Evolutionary conservation across 352 stramenopile genomes (phyloP), one percentile per base, ranked within the genome.

Genomic region (Globisporangium recalcitrans): DNA sequence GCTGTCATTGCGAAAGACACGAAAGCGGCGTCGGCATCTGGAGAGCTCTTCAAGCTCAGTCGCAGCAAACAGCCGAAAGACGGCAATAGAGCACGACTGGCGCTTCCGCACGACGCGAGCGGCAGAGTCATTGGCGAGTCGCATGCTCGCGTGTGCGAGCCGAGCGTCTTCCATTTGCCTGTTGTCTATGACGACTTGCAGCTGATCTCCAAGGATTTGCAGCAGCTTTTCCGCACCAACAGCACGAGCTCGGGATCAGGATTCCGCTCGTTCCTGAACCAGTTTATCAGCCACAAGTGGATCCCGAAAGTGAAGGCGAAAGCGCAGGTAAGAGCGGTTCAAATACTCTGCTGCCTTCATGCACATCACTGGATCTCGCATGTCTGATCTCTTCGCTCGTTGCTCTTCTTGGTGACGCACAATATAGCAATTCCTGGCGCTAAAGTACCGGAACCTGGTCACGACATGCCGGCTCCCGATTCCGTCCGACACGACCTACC

Each of bases 151-250:
- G 80, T 91, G 29, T 93, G 85, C 38, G 81, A 90, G 21, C 69
- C 79, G 0, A 92, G 81, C 42, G 73, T 91, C 16, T 94, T 91
- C 48, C 82, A 91, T 46, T 67, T 94, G 21, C 80, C 82, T 1
- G 71, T 87, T 2, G 82, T 90, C 5, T 90, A 91, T 63, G 69
- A 87, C 31, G 85, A 92, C 49, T 36, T 94, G 38, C 69, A 88
- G 51, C 60, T 73, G 22, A 83, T 91, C 27, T 67, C 76, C 4
- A 84, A 77, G 38, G 78, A 90, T 31, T 49, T 93, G 34, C 68
- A 87, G 56, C 73, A 84, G 46, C 75, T 87, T 11, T 73, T 78
- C 51, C 60, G 48, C 10, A 49, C 49, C 16, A 74, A 38, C 14
- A 72, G 49, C 22, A 49, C 62, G 6, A 63, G 69, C 14, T 70